Percentiles rank a stretch among this genome's conserved stretches.
Evolutionary conservation across 176 grass and related monocot genomes (phyloP).

Genomic region (Echinochloa phyllopogon): DNA sequence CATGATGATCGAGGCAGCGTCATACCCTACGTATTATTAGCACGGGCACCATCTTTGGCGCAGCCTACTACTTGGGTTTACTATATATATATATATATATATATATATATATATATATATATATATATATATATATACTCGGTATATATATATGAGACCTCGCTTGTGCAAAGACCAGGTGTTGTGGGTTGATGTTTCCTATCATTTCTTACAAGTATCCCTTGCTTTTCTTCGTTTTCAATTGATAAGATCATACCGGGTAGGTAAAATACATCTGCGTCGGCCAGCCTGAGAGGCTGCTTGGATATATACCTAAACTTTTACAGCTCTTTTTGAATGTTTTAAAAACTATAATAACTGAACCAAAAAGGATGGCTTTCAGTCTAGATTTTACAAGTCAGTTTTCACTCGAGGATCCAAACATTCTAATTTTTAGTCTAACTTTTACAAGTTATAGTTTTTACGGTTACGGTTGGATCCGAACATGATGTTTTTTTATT

Average conservation of each 20-base stretch:
- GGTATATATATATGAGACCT: too few relatives aligned
- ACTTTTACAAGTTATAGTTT: too few relatives aligned
- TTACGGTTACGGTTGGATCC: too few relatives aligned
- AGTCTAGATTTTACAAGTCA: background rate
- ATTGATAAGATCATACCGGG: background rate
- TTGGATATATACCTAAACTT: background rate
- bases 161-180: background rate
- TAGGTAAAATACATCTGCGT: background rate
- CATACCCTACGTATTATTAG: background rate
- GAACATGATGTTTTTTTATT: too few relatives aligned
- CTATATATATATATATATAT: too few relatives aligned
- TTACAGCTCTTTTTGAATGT: background rate
- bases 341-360: background rate
- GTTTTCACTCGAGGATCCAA: background rate
- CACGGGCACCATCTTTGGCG: constrained; percentile 8
- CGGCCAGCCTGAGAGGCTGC: background rate
- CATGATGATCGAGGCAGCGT: constrained; percentile 25
- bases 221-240: background rate
- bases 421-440: too few relatives aligned
- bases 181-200: background rate
- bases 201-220: background rate
- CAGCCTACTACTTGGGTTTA: background rate
- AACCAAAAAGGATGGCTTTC: background rate
- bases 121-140: too few relatives aligned
- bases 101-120: too few relatives aligned